phyloP scores from a whole-genome alignment of 768 basidiomycete species.

The Nidula microcarpa region DNA sequence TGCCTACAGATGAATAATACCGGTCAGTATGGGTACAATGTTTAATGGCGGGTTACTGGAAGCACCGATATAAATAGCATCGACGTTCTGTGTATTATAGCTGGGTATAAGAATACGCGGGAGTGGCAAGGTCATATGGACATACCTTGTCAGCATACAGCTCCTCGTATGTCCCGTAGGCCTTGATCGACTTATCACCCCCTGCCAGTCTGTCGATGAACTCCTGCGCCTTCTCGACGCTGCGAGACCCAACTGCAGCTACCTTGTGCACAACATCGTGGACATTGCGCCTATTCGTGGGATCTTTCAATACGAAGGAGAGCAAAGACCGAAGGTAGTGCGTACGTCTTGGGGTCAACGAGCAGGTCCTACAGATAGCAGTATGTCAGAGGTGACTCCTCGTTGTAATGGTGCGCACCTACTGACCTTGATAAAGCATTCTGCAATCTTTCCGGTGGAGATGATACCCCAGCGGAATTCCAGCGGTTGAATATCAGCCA shows the following conservation, averaged over 20 bases:
- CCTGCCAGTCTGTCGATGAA: slow-evolving; percentile 58
- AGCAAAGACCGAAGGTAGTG: neutral
- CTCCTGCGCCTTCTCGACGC: slow-evolving; percentile 58
- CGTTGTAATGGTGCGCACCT: neutral
- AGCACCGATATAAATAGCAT: slow-evolving; percentile 72
- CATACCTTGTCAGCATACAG: slow-evolving; percentile 68
- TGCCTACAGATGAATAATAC: slow-evolving; percentile 40
- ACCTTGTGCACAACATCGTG: slow-evolving; percentile 67
- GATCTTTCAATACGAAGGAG: neutral
- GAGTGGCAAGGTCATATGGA: neutral
- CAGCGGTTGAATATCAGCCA: slow-evolving; percentile 30
- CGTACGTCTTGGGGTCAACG: slow-evolving; percentile 68
- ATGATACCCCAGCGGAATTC: slow-evolving; percentile 83
- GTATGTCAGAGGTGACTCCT: neutral
- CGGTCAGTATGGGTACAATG: no score
- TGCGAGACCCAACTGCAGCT: slow-evolving; percentile 76
- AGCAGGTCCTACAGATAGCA: slow-evolving; percentile 58
- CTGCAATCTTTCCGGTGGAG: slow-evolving; percentile 74
- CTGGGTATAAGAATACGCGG: slow-evolving; percentile 37
- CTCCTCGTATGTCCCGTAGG: slow-evolving; percentile 71
- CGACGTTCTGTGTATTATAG: slow-evolving; percentile 49
- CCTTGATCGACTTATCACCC: slow-evolving; percentile 53
- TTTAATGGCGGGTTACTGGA: no score
- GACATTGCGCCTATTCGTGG: slow-evolving; percentile 49
- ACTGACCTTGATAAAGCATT: slow-evolving; percentile 61